Evolutionary conservation across 768 basidiomycete genomes (phyloP), one percentile per base, ranked within the genome.

Genomic region (Psilocybe cyanescens): DNA sequence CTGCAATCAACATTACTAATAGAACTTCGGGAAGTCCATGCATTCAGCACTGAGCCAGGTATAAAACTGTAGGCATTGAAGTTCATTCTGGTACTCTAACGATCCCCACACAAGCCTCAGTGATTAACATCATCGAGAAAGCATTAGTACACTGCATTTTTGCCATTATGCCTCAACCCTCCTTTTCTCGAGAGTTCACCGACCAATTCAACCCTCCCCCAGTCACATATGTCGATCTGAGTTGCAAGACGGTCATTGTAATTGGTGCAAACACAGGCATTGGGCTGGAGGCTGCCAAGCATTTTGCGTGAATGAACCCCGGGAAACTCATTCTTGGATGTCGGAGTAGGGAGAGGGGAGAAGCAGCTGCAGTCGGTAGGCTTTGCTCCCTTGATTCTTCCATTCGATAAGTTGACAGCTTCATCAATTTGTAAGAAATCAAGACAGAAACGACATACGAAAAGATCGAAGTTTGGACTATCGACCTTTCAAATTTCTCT

Each of bases 201-300:
- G 51, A 53, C 7, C 51, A 53, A 37, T n/a, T 33, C 33, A 16
- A 35, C 19, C 51, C 33, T 17, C 72, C 74, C 7, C 72, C 76
- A 11, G 74, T 78, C 4, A 66, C 68, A 8, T 58, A 65, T 5
- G 71, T 68, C 0, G 75, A 81, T 61, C 70, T 85, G 14, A 65
- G 65, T 11, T 79, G 78, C 8, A 83, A 82, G 66, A 81, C 80
- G 6, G 74, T 85, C 19, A 55, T 86, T 24, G 76, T 87, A 30
- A 74, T 77, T 19, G 79, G 78, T 6, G 82, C 85, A 3, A 87
- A 87, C 63, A 74, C 73, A 24, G 87, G 84, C 2, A 62, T 84
- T 7, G 83, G 83, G 1, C 76, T 81, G 39, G 81, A 83, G 63
- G 76, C 81, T 1, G 70, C 78, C 2, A 81, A 78, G 57, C 79